Evolutionary conservation across 140 eudicot species (phyloP).

Genomic region (Oenanthe javanica): DNA sequence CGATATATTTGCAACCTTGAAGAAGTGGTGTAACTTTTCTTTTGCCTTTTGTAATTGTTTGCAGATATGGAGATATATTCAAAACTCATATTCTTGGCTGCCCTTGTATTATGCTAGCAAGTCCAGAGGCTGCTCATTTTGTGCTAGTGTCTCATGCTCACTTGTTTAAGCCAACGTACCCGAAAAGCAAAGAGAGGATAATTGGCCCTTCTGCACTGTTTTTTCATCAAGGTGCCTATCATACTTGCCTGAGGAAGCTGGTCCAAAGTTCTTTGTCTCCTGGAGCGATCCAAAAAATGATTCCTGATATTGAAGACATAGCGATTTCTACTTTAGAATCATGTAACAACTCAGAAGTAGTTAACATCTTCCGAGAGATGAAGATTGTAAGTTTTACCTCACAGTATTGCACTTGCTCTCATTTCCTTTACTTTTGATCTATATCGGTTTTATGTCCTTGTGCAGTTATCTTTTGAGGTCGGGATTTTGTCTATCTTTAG

Average conservation of each 20-base stretch:
- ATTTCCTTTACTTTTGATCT: background rate
- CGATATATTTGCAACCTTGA: background rate
- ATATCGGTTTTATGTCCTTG: constrained; percentile 10
- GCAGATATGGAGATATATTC: constrained; percentile 79
- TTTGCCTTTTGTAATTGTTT: background rate
- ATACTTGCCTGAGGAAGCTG: constrained; percentile 55
- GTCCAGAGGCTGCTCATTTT: constrained; percentile 79
- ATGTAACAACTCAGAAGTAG: constrained; percentile 41
- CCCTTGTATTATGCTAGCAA: constrained; percentile 84
- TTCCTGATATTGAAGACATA: constrained; percentile 49
- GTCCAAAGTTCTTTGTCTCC: constrained; percentile 66
- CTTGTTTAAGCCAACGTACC: constrained; percentile 85
- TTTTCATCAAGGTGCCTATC: constrained; percentile 82
- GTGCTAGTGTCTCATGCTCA: constrained; percentile 61
- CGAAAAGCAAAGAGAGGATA: constrained; percentile 69
- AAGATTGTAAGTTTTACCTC: constrained; percentile 46
- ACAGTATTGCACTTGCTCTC: background rate
- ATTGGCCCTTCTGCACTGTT: constrained; percentile 78
- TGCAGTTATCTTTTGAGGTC: constrained; percentile 78
- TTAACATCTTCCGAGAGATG: constrained; percentile 62
- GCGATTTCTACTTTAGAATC: constrained; percentile 57
- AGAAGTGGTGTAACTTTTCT: background rate
- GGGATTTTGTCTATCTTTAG: constrained; percentile 75
- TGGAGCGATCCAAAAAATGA: constrained; percentile 39
- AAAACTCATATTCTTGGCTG: constrained; percentile 82